Base-by-base conservation (phyloP, 2,329 filamentous ascomycete species). In the Incumbomyces lentus region DNA sequence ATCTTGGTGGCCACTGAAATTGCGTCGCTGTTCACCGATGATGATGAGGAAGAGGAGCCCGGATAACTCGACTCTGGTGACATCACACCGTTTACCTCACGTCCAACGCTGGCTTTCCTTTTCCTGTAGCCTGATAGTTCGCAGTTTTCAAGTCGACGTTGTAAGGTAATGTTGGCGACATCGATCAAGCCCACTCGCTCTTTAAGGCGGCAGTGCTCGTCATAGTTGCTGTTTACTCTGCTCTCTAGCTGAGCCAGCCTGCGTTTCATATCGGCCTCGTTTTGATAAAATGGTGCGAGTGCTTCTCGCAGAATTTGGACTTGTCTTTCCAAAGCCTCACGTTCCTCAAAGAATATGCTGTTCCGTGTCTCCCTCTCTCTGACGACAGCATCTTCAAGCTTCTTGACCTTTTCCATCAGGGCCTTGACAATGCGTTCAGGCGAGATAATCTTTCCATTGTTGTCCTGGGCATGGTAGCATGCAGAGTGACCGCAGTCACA, bases 401-500 rank as follows among this genome's bases (percentile, higher is more conserved):
- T 52, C 34, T 49, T 55, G 41, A 59, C 46, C 34, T 53, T 55
- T 16, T 61, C 59, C 26, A 53, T 19, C 19, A 60, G 42, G 29
- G 47, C 42, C 26, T 47, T 43, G 14, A 44, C 41, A 8, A 44
- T 30, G 17, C 41, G 41, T 13, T 44, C 41, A 5, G 41, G 41
- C 14, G 41, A 36, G 8, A 36, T 31, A 26, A 10, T 44, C n/a
- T 19, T 18, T n/a, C 22, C 41, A 18, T 44, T 36, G 17, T 37
- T 44, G 5, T 22, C 10, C 31, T 44, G 41, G 3, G 30, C 63
- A 52, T 71, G 68, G 51, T 66, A 64, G 62, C 68, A 71, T 53
- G 68, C 68, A 55, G 69, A 68, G 55, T 71, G 68, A 12, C 68
- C 68, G 53, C 68, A 71, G 16, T 67, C 67, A 51, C 68, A 71